A percentile compares a stretch with the other conserved stretches of the same genome.
Conservation (phyloP, 2,329 filamentous ascomycete species). For the Plenodomus biglobosus region DNA sequence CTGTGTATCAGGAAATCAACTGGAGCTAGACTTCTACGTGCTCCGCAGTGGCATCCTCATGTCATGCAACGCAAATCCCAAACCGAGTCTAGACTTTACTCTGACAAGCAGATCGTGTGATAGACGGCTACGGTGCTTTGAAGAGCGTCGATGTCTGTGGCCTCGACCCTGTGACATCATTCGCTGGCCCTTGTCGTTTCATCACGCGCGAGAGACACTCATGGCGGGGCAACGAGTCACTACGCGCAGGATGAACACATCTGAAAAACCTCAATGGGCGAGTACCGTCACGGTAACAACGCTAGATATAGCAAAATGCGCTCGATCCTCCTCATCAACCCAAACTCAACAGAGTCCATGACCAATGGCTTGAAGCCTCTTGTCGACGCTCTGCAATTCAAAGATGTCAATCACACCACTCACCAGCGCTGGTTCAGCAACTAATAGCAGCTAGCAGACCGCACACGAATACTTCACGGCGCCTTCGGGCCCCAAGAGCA, state of each 20-base stretch:
- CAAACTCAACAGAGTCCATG: constrained; percentile 75
- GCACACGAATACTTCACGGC: constrained; percentile 66
- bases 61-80: background rate
- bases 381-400: constrained; percentile 48
- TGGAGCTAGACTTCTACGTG: too few relatives aligned
- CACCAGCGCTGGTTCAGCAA: constrained; percentile 36
- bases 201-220: constrained; percentile 11
- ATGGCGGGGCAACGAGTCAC: constrained; percentile 16
- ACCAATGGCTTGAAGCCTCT: constrained; percentile 64
- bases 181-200: constrained; percentile 9
- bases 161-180: constrained; percentile 11
- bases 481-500: constrained; percentile 68
- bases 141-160: background rate
- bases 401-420: constrained; percentile 44
- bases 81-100: background rate
- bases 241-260: background rate
- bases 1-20: background rate
- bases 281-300: constrained; percentile 23
- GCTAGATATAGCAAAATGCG: constrained; percentile 38
- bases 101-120: too few relatives aligned
- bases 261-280: constrained; percentile 22
- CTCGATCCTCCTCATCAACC: constrained; percentile 72
- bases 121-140: background rate
- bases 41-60: too few relatives aligned
- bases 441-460: constrained; percentile 49